Evolutionary conservation across 768 basidiomycete species (phyloP).

Genomic region (Postia placenta): DNA sequence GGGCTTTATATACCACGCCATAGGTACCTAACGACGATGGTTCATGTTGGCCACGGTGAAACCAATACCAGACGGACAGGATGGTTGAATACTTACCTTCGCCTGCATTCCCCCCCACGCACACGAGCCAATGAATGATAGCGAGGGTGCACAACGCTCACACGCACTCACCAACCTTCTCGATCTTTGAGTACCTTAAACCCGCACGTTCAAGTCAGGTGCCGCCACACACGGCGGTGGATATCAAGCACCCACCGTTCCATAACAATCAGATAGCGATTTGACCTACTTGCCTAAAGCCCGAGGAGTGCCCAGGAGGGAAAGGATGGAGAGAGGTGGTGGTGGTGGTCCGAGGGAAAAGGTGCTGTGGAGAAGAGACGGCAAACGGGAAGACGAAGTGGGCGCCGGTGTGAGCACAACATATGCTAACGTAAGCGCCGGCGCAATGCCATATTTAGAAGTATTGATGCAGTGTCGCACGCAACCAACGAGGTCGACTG

Average conservation of each 20-base stretch:
- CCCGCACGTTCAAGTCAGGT: slow-evolving; percentile 1
- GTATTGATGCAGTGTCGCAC: slow-evolving; percentile 8
- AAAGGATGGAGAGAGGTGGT: background rate
- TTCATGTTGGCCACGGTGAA: background rate
- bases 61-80: background rate
- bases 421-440: slow-evolving; percentile 6
- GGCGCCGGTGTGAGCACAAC: slow-evolving; percentile 1
- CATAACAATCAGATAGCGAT: slow-evolving; percentile 11
- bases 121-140: background rate
- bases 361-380: slow-evolving; percentile 3
- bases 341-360: slow-evolving; percentile 2
- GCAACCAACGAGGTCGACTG: slow-evolving; percentile 6
- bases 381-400: slow-evolving; percentile 6
- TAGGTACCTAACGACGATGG: slow-evolving; percentile 69
- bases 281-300: background rate
- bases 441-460: slow-evolving; percentile 1
- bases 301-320: background rate
- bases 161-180: slow-evolving; percentile 87
- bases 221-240: slow-evolving; percentile 11
- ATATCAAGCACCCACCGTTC: slow-evolving; percentile 17
- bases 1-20: slow-evolving; percentile 97
- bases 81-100: slow-evolving; percentile 44
- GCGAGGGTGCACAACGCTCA: background rate
- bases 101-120: slow-evolving; percentile 26
- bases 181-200: slow-evolving; percentile 83